phyloP scores from a whole-genome alignment of 2,329 filamentous ascomycete species.

The Myrmaecium sp. region DNA sequence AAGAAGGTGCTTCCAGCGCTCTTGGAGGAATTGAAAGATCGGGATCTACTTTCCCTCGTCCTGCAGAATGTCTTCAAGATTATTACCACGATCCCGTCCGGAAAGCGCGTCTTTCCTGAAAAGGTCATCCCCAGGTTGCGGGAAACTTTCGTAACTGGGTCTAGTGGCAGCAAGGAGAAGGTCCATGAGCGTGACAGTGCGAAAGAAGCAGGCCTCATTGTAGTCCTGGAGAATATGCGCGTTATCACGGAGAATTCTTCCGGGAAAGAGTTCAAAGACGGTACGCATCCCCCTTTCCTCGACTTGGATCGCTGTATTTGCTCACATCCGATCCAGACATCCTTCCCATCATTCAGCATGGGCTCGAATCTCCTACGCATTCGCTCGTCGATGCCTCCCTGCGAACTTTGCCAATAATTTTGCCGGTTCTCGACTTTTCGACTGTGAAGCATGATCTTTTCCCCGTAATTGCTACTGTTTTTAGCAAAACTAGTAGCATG shows the following conservation, averaged over 20 bases:
- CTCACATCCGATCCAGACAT: conserved; percentile 43
- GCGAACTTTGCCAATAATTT: conserved; percentile 57
- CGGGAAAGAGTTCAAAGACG: conserved; percentile 88
- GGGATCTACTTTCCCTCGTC: conserved; percentile 67
- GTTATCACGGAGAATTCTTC: conserved; percentile 64
- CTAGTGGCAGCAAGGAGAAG: conserved; percentile 22
- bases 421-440: conserved; percentile 83
- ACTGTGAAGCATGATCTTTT: conserved; percentile 97
- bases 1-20: conserved; percentile 84
- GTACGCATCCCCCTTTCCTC: conserved; percentile 29
- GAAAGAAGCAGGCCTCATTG: conserved; percentile 80
- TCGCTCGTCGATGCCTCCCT: conserved; percentile 76
- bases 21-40: conserved; percentile 86
- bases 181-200: conserved; percentile 59
- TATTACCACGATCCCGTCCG: conserved; percentile 57
- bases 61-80: conserved; percentile 89
- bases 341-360: conserved; percentile 66
- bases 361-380: conserved; percentile 78
- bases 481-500: conserved; percentile 82
- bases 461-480: conserved; percentile 76
- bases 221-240: conserved; percentile 69
- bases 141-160: conserved; percentile 57
- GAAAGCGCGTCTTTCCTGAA: conserved; percentile 65
- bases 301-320: not conserved
- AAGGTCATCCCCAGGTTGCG: conserved; percentile 72